Evolutionary conservation across 257 asterid species (phyloP).

Genomic region (Cynanchum wilfordii): DNA sequence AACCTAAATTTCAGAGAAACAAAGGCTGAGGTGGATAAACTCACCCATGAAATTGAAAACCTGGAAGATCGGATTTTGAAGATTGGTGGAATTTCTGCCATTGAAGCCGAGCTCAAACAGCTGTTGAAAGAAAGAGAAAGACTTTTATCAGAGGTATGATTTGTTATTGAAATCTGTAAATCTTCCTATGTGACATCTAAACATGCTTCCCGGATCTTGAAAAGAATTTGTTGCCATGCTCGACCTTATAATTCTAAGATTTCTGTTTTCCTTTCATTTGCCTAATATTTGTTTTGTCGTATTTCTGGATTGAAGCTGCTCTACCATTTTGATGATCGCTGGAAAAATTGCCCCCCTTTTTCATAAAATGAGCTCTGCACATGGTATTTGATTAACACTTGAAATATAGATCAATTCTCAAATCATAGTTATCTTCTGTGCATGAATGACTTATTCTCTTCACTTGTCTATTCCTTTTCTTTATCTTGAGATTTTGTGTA

Average conservation of each 20-base stretch:
- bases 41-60: constrained; percentile 63
- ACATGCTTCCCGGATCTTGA: not conserved
- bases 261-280: not conserved
- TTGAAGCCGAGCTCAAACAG: constrained; percentile 55
- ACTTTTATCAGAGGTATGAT: constrained; percentile 79
- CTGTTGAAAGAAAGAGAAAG: constrained; percentile 71
- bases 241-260: not conserved
- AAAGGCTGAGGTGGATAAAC: constrained; percentile 63
- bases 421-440: not conserved
- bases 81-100: constrained; percentile 62
- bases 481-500: not conserved
- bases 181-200: not conserved
- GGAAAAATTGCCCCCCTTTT: not conserved
- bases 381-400: not conserved
- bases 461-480: not conserved
- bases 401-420: not conserved
- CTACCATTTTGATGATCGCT: not conserved
- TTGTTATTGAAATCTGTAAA: not conserved
- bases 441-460: not conserved
- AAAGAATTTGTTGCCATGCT: not conserved
- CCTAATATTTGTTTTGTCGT: not conserved
- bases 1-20: constrained; percentile 74
- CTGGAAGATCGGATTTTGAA: constrained; percentile 61
- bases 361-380: not conserved
- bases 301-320: not conserved